Percentiles rank a stretch among this genome's conserved stretches.
Conservation (phyloP, 352 stramenopile species). For the Thraustochytrium sp. region DNA sequence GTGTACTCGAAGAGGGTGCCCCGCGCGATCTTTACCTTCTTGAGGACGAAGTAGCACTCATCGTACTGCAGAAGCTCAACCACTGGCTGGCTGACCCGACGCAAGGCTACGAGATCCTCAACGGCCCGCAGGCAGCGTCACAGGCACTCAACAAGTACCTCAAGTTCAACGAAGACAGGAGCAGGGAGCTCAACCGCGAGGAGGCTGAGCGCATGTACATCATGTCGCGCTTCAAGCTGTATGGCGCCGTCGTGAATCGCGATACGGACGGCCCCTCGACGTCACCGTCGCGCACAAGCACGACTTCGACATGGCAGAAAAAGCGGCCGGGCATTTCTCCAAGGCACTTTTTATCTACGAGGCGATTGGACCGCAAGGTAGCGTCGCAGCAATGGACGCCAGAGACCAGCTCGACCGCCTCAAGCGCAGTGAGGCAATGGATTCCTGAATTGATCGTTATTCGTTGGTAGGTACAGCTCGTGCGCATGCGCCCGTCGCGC, state of each 20-base stretch:
- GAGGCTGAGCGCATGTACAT: background rate
- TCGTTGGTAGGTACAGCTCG: too few species aligned
- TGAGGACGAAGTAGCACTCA: conserved; percentile 14
- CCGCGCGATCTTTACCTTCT: background rate
- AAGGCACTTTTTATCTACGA: too few species aligned
- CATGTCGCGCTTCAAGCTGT: background rate
- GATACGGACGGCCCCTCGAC: background rate
- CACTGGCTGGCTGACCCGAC: background rate
- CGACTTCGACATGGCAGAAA: too few species aligned
- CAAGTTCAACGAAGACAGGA: background rate
- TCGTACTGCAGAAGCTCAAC: background rate
- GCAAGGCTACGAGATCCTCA: background rate
- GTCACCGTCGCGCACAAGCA: too few species aligned
- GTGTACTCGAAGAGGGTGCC: background rate
- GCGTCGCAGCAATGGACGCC: too few species aligned
- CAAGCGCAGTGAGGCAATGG: too few species aligned
- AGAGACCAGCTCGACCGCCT: too few species aligned
- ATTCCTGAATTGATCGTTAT: too few species aligned
- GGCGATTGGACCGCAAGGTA: too few species aligned
- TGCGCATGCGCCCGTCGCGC: too few species aligned
- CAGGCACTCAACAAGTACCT: background rate
- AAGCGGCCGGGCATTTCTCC: too few species aligned
- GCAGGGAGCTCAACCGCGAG: background rate
- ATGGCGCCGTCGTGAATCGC: background rate
- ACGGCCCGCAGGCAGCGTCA: too few species aligned